Base-by-base conservation (phyloP, 495 filamentous ascomycete species). In the Tuber melanosporum region DNA sequence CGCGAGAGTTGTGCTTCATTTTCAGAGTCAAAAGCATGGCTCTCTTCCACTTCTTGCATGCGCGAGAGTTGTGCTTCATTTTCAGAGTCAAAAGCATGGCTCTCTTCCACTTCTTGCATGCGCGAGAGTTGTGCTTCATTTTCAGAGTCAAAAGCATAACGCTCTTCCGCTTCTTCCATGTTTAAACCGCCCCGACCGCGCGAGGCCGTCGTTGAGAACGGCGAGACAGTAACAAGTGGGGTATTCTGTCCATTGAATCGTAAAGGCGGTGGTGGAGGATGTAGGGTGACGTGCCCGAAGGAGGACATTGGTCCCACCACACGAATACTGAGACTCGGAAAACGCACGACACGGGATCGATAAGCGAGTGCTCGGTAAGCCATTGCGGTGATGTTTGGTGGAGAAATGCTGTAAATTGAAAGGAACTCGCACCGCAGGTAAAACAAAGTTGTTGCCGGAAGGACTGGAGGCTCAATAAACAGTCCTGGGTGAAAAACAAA, bases 331-430 rank as follows among this genome's bases (percentile, higher is more conserved):
- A 66, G 57, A 66, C 26, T 5, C 4, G 17, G 57, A 26, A 19
- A 66, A 66, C 12, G 57, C 26, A 10, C 57, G 26, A 26, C 12
- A 66, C 26, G 57, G 57, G 57, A 66, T 36, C 57, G 57, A 66
- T 36, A 66, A 66, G 57, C 57, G 57, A 66, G 57, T 32, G 26
- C 57, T 66, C 57, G 57, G 32, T 36, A 66, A 66, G 57, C 57
- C 57, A 66, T 66, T 66, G 26, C 14, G 3, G 57, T 66, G 57
- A 26, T 66, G 57, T 66, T 62, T 66, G 57, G 57, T 66, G 36
- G 57, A 19, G 32, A 66, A 36, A 12, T 66, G 10, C 57, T 32
- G 57, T 14, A 36, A 66, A 66, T 66, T 32, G 57, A 66, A 66
- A 66, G 32, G 57, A 66, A 17, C 26, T 66, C 14, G 57, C 32